Evolutionary conservation across 805 yeast species (phyloP).

Genomic region (Candida schatavii): DNA sequence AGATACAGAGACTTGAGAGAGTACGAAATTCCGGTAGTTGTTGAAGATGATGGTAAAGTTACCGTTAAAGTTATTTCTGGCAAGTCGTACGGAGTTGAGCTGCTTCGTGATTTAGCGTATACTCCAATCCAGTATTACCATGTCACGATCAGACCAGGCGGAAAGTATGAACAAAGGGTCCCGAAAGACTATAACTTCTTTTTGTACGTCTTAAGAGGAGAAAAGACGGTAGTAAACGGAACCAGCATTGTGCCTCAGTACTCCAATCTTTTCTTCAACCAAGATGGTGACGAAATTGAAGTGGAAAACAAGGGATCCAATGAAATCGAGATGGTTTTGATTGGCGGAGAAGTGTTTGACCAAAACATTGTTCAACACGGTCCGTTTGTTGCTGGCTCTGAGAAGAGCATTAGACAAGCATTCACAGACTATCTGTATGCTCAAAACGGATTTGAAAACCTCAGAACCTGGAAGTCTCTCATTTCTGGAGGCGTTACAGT

Average conservation of each 20-base stretch:
- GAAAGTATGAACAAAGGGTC: slow-evolving; percentile 49
- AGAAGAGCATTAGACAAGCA: slow-evolving; percentile 64
- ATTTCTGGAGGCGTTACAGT: slow-evolving; percentile 42
- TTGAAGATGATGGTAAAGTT: slow-evolving; percentile 18
- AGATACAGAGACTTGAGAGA: slow-evolving; percentile 23
- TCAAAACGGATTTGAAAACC: slow-evolving; percentile 66
- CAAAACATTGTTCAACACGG: slow-evolving; percentile 85
- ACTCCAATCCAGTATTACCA: slow-evolving; percentile 78
- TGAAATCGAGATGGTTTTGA: slow-evolving; percentile 59
- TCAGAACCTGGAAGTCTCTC: slow-evolving; percentile 56
- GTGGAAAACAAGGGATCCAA: slow-evolving; percentile 11
- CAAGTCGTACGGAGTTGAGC: slow-evolving; percentile 68
- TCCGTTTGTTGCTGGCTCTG: slow-evolving; percentile 79
- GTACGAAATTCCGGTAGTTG: slow-evolving; percentile 37
- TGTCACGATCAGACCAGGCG: slow-evolving; percentile 63
- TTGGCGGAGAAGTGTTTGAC: slow-evolving; percentile 72
- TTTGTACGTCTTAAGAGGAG: slow-evolving; percentile 65
- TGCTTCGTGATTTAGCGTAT: slow-evolving; percentile 71
- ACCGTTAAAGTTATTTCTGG: slow-evolving; percentile 67
- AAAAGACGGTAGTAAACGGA: slow-evolving; percentile 40
- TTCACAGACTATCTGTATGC: slow-evolving; percentile 69
- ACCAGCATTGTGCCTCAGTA: slow-evolving; percentile 40
- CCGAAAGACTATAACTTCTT: slow-evolving; percentile 65
- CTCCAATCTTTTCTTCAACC: slow-evolving; percentile 60
- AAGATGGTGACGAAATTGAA: slow-evolving; percentile 60